Evolutionary conservation across 345 rosid genomes (phyloP).

Genomic region (Fremontodendron californicum): DNA sequence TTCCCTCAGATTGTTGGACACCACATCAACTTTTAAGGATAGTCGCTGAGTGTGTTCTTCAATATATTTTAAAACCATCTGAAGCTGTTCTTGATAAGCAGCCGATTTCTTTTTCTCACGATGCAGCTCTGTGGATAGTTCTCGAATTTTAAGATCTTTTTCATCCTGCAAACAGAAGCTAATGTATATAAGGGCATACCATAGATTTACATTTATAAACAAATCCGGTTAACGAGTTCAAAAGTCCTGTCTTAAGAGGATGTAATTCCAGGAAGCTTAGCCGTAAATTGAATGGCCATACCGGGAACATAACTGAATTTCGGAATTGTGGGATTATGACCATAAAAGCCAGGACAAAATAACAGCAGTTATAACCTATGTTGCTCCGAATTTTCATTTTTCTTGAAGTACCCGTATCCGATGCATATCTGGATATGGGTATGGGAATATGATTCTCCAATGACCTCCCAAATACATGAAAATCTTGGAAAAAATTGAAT

Average conservation of each 20-base stretch:
- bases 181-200: not conserved
- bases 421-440: too few relatives aligned
- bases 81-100: constrained; percentile 34
- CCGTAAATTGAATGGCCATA: not conserved
- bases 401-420: too few relatives aligned
- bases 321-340: not conserved
- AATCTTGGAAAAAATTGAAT: too few relatives aligned
- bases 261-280: not conserved
- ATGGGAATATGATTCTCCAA: too few relatives aligned
- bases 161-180: constrained; percentile 26
- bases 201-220: not conserved
- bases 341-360: not conserved
- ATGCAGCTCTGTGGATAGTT: constrained; percentile 36
- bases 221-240: not conserved
- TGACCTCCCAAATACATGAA: too few relatives aligned
- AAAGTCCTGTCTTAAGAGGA: not conserved
- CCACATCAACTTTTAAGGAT: constrained; percentile 30
- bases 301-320: not conserved
- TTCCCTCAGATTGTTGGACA: constrained; percentile 24
- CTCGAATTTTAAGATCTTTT: constrained; percentile 36
- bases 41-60: constrained; percentile 37
- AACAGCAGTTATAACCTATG: not conserved
- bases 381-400: too few relatives aligned
- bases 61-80: constrained; percentile 22
- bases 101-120: constrained; percentile 40